These are phyloP conservation scores for Suillus cothurnatus DNA, from an alignment of 768 basidiomycete species.

Conservation along the genomic window DNA sequence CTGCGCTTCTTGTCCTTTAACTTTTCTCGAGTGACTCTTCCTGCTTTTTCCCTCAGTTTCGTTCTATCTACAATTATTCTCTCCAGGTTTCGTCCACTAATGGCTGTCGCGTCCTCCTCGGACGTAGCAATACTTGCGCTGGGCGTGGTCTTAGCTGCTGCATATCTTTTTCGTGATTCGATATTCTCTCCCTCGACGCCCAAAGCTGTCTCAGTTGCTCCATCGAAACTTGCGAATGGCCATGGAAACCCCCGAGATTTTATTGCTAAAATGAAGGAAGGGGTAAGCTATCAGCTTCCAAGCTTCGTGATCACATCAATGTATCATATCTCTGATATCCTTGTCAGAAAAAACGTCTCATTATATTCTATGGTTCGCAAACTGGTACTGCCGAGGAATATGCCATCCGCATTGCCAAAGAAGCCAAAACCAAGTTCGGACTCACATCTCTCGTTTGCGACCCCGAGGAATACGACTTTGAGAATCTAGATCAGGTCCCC, in stretches of 20 bases:
- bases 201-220: slow-evolving; percentile 50
- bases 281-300: slow-evolving; percentile 55
- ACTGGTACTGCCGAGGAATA: slow-evolving; percentile 99
- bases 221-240: slow-evolving; percentile 56
- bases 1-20: slow-evolving; percentile 1
- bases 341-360: slow-evolving; percentile 88
- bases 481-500: slow-evolving; percentile 89
- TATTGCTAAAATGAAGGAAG: slow-evolving; percentile 90
- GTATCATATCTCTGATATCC: slow-evolving; percentile 13
- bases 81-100: slow-evolving; percentile 30
- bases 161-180: slow-evolving; percentile 85
- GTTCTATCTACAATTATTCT: slow-evolving; percentile 3
- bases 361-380: slow-evolving; percentile 98
- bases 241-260: slow-evolving; percentile 93
- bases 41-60: slow-evolving; percentile 11
- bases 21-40: slow-evolving; percentile 6
- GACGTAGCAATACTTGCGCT: slow-evolving; percentile 74
- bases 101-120: slow-evolving; percentile 66
- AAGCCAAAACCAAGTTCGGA: slow-evolving; percentile 95
- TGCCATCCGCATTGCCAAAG: slow-evolving; percentile 95
- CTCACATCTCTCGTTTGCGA: slow-evolving; percentile 96
- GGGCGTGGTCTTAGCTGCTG: slow-evolving; percentile 73
- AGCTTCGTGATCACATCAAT: slow-evolving; percentile 7
- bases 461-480: slow-evolving; percentile 98
- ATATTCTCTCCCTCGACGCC: slow-evolving; percentile 70